These are phyloP conservation scores for Pyrenochaeta sp. DNA, from an alignment of 2,329 filamentous ascomycete species.

Conservation along the genomic window DNA sequence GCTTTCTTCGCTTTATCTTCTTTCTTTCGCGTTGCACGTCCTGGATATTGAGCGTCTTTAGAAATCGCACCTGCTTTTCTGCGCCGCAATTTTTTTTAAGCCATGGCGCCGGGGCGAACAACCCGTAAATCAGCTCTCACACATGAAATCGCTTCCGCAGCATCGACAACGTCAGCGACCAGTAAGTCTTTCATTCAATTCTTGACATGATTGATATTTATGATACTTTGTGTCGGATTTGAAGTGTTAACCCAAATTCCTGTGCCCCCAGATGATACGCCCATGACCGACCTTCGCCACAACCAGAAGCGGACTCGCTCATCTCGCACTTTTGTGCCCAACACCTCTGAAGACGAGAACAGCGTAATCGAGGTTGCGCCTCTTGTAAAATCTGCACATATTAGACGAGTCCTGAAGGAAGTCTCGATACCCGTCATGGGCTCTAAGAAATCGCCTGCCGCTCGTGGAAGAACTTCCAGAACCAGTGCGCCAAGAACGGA, in stretches of 20 bases:
- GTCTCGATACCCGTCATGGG: constrained; percentile 41
- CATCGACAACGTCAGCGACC: neutral
- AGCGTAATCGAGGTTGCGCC: constrained; percentile 21
- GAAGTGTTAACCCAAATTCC: constrained; percentile 3
- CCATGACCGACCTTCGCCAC: constrained; percentile 16
- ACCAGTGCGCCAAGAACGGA: constrained; percentile 17
- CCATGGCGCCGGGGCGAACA: constrained; percentile 37
- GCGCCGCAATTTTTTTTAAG: neutral
- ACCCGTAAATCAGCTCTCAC: constrained; percentile 30
- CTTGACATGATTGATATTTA: too few species aligned
- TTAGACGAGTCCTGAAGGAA: constrained; percentile 41
- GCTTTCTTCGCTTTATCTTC: neutral
- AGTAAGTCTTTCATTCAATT: constrained; percentile 10
- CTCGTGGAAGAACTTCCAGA: constrained; percentile 15
- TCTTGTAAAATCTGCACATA: constrained; percentile 6
- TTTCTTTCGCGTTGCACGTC: constrained; percentile 1
- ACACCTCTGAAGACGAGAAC: constrained; percentile 44
- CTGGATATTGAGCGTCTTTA: neutral
- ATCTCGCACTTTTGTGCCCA: constrained; percentile 38
- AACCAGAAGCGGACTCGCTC: constrained; percentile 27
- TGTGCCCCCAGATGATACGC: constrained; percentile 12
- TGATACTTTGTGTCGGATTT: neutral
- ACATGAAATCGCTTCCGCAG: constrained; percentile 12
- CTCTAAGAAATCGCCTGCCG: constrained; percentile 17
- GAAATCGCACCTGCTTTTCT: constrained; percentile 1